phyloP scores from a whole-genome alignment of 2,329 filamentous ascomycete genomes.

The Penicillium freii region DNA sequence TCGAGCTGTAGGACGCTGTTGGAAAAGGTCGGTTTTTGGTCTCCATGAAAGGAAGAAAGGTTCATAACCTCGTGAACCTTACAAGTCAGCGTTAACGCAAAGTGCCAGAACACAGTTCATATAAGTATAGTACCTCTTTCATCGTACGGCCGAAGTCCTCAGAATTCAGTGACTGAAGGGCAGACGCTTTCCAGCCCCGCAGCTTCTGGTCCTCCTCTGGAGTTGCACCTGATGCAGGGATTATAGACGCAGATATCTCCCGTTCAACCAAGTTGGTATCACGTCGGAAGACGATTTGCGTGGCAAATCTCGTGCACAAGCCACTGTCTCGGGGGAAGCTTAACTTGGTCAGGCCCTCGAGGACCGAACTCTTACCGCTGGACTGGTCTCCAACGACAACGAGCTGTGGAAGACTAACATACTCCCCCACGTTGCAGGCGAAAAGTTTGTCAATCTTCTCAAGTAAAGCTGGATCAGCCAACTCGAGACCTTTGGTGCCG shows the following conservation, averaged over 20 bases:
- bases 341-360: conserved; percentile 37
- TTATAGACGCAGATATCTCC: conserved; percentile 37
- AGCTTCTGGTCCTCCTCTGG: conserved; percentile 20
- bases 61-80: conserved; percentile 29
- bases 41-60: conserved; percentile 18
- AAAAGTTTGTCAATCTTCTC: conserved; percentile 40
- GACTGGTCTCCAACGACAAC: conserved; percentile 45
- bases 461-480: conserved; percentile 25
- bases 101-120: neutral
- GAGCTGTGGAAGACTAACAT: conserved; percentile 36
- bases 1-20: conserved; percentile 45
- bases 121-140: conserved; percentile 23
- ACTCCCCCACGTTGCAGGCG: conserved; percentile 35
- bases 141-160: conserved; percentile 25
- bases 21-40: conserved; percentile 37
- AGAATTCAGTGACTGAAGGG: neutral
- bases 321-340: conserved; percentile 41
- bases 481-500: neutral
- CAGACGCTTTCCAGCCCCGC: conserved; percentile 21
- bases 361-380: conserved; percentile 36
- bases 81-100: neutral
- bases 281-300: conserved; percentile 47
- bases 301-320: conserved; percentile 48
- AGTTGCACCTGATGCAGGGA: conserved; percentile 30
- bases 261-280: conserved; percentile 4